Percentiles rank a stretch among this genome's conserved stretches.
Conservation (phyloP, 129 eudicot species). For the Artemisia argyi region DNA sequence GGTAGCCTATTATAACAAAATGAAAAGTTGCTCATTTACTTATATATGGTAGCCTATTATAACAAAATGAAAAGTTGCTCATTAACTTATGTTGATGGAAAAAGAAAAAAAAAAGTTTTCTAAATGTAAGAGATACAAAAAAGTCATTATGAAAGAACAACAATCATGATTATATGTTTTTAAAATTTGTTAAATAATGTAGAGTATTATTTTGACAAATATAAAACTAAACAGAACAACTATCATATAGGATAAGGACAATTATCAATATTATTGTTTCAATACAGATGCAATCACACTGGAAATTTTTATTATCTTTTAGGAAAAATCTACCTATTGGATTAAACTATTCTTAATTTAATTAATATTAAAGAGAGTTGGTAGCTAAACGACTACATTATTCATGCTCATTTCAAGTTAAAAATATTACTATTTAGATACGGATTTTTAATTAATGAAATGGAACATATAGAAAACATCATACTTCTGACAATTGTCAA, state of each 20-base stretch:
- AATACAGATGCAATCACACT: conserved; percentile 27
- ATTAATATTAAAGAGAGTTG: conserved; percentile 12
- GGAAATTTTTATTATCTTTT: neutral
- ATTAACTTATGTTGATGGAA: no score
- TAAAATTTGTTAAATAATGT: neutral
- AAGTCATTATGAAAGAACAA: no score
- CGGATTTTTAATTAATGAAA: conserved; percentile 1
- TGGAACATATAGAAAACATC: conserved; percentile 20
- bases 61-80: no score
- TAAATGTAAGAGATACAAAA: no score
- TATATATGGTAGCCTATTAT: no score
- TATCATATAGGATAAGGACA: neutral
- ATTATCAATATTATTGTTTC: neutral
- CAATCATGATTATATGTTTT: no score
- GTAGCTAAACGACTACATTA: conserved; percentile 24
- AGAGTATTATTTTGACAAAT: neutral
- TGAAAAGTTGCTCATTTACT: no score
- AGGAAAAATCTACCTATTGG: conserved; percentile 11
- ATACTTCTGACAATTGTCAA: conserved; percentile 23
- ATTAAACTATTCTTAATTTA: conserved; percentile 12
- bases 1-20: no score
- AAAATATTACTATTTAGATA: neutral
- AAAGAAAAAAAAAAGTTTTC: no score
- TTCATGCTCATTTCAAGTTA: conserved; percentile 8
- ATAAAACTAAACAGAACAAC: conserved; percentile 4